These are phyloP conservation scores for Eucalyptus regnans DNA, from an alignment of 345 rosid species.

Conservation along the genomic window DNA sequence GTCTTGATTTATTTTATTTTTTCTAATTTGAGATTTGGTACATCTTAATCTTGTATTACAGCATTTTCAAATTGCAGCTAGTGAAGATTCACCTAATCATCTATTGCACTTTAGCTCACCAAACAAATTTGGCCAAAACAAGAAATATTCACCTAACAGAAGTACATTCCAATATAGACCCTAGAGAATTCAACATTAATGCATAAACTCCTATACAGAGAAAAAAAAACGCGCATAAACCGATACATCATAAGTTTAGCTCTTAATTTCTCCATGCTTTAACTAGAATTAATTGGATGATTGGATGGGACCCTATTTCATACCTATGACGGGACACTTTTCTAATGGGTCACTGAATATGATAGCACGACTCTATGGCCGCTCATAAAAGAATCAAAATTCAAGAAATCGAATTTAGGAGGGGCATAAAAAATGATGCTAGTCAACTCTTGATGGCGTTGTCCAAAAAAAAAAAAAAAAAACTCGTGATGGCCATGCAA, in stretches of 20 bases:
- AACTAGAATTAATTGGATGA: not conserved
- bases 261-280: not conserved
- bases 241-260: not conserved
- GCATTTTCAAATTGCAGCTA: not conserved
- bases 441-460: not conserved
- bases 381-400: not conserved
- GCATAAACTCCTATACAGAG: not conserved
- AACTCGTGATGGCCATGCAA: not conserved
- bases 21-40: not conserved
- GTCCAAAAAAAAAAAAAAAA: too few relatives aligned
- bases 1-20: not conserved
- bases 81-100: not conserved
- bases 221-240: not conserved
- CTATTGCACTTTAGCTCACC: not conserved
- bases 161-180: not conserved
- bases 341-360: rapidly evolving
- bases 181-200: not conserved
- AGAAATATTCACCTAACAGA: not conserved
- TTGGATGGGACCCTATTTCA: not conserved
- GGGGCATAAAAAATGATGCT: not conserved
- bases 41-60: not conserved
- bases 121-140: not conserved
- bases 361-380: not conserved
- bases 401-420: not conserved
- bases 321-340: not conserved